These are phyloP conservation scores for Diaporthe aspalathi DNA, from an alignment of 2,329 filamentous ascomycete species.

Conservation along the genomic window DNA sequence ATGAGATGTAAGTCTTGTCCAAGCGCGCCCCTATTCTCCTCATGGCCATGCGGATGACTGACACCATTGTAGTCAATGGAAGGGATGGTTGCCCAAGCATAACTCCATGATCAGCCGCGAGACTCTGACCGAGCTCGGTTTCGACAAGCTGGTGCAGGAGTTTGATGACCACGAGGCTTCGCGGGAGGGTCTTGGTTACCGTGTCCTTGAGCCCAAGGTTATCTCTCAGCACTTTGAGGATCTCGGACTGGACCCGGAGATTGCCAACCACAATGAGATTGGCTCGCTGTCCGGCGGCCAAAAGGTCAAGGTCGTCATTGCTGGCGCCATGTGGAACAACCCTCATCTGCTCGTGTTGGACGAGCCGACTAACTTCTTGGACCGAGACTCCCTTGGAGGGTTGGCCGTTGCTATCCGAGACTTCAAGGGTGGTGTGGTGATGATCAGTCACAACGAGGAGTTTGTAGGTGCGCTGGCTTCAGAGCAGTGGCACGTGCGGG, in stretches of 20 bases:
- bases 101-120: constrained; percentile 95
- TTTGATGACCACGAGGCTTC: constrained; percentile 99
- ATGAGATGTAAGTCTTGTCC: constrained; percentile 80
- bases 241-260: constrained; percentile 93
- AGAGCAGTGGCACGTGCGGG: constrained; percentile 95
- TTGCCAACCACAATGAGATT: constrained; percentile 99
- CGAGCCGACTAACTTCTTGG: constrained; percentile 99
- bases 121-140: constrained; percentile 86
- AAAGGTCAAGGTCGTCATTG: constrained; percentile 98
- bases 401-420: constrained; percentile 97
- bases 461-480: constrained; percentile 96
- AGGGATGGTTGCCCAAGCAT: constrained; percentile 86
- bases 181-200: constrained; percentile 97
- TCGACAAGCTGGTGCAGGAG: constrained; percentile 94
- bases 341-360: constrained; percentile 97
- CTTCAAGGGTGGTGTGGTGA: constrained; percentile 97
- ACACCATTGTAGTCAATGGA: constrained; percentile 80
- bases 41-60: constrained; percentile 2
- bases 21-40: background rate
- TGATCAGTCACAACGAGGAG: constrained; percentile 99
- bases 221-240: constrained; percentile 99
- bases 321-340: constrained; percentile 98
- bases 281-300: constrained; percentile 95
- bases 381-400: constrained; percentile 95
- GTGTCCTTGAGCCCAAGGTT: constrained; percentile 89